Evolutionary conservation across 208 protist genomes (phyloP), one percentile per base, ranked within the genome.

Genomic region (Angomonas desouzai): DNA sequence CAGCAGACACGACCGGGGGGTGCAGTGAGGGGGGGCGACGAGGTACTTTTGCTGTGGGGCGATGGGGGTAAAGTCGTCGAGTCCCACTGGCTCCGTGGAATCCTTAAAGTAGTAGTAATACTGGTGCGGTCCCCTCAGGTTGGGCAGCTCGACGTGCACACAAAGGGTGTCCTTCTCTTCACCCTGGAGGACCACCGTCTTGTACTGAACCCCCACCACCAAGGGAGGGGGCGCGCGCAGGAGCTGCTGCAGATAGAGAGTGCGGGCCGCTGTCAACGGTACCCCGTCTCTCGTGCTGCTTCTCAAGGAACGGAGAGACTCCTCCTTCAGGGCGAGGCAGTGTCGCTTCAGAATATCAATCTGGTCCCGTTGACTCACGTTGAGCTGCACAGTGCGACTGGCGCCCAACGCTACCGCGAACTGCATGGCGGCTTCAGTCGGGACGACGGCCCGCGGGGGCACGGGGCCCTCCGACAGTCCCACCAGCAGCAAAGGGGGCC

Each of bases 331-430:
- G 33, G 55, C 38, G 4, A 47, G 30, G 32, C 65, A 68, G 56
- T 72, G 72, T 22, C 55, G 48, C 20, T 60, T 32, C 1, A 72
- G 47, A 28, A 72, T 65, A 25, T 47, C 48, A 32, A 57, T 33
- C 38, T 72, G 67, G 4, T 59, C 47, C 7, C 57, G n/a, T 29
- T 62, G 77, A 33, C 55, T 43, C 0, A 67, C 53, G 59, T 68
- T 66, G 11, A 84, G 56, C 58, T 84, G 74, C 51, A 88, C 72
- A 13, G 75, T 70, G 2, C 78, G 79, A 28, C 68, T 68, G 30
- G 77, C 74, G 0, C 77, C 77, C 30, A 69, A 55, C 20, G 71
- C 70, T 2, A 72, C 70, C 0, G 81, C 81, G 2, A 77, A 47
- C 34, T 38, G 57, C 34, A 79, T 53, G 25, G 68, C 72, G 47